These are phyloP conservation scores for Protomyces lactucae-debilis DNA, from an alignment of 1,139 yeast species.

Conservation along the genomic window DNA sequence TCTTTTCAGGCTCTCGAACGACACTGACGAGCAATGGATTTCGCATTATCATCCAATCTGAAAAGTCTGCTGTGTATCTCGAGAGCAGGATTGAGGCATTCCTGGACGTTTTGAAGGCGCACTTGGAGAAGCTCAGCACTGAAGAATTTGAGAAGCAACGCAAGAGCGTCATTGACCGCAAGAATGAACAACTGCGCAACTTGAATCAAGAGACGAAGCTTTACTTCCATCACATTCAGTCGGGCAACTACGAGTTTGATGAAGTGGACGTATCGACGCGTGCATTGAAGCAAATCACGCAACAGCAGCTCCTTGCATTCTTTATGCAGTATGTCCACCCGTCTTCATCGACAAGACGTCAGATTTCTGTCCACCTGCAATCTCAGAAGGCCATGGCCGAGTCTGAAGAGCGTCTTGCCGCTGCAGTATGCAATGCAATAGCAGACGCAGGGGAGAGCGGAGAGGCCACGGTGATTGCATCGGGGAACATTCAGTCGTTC, in stretches of 20 bases:
- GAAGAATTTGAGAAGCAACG: constrained; percentile 67
- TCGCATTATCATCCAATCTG: constrained; percentile 80
- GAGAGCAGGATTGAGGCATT: constrained; percentile 73
- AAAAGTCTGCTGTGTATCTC: constrained; percentile 65
- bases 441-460: constrained; percentile 1
- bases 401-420: constrained; percentile 21
- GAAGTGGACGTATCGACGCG: constrained; percentile 54
- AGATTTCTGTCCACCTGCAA: constrained; percentile 46
- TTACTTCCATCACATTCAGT: constrained; percentile 62
- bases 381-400: constrained; percentile 32
- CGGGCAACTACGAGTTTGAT: constrained; percentile 72
- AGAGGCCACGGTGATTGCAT: constrained; percentile 28
- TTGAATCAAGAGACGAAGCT: constrained; percentile 66
- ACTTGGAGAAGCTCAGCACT: constrained; percentile 47
- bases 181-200: constrained; percentile 68
- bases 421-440: constrained; percentile 9
- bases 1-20: constrained; percentile 66
- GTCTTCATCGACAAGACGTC: constrained; percentile 44
- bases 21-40: constrained; percentile 73
- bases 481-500: constrained; percentile 33
- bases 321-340: constrained; percentile 48
- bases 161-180: constrained; percentile 59
- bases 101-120: constrained; percentile 44
- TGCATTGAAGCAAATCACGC: constrained; percentile 50
- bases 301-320: constrained; percentile 55